Conservation (phyloP, 2,329 filamentous ascomycete species). For the Hymenoscyphus infarciens region DNA sequence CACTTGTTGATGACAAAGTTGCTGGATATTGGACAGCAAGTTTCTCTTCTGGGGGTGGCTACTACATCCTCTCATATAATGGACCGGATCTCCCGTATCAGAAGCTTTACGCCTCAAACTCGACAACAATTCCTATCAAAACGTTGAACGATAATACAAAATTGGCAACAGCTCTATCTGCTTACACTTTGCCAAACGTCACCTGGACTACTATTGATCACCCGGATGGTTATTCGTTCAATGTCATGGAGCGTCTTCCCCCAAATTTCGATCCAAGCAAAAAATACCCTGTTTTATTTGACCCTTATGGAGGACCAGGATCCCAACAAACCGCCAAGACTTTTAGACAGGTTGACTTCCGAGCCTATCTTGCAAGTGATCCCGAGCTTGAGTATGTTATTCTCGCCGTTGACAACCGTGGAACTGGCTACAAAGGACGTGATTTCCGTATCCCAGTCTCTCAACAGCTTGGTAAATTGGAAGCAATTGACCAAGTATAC, state of each 20-base stretch:
- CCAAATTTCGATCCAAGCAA: slow-evolving; percentile 59
- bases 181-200: slow-evolving; percentile 61
- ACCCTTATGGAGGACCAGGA: slow-evolving; percentile 64
- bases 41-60: slow-evolving; percentile 49
- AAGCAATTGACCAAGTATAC: slow-evolving; percentile 65
- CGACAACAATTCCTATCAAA: slow-evolving; percentile 49
- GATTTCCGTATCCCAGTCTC: slow-evolving; percentile 57
- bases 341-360: slow-evolving; percentile 55
- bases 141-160: slow-evolving; percentile 58
- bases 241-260: slow-evolving; percentile 63
- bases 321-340: slow-evolving; percentile 58
- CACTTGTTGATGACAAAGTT: slow-evolving; percentile 59
- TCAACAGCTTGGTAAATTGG: slow-evolving; percentile 57
- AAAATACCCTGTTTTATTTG: slow-evolving; percentile 65
- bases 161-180: slow-evolving; percentile 51
- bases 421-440: slow-evolving; percentile 62
- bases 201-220: slow-evolving; percentile 59
- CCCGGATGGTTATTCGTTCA: slow-evolving; percentile 57
- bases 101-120: slow-evolving; percentile 58
- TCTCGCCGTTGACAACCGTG: slow-evolving; percentile 66
- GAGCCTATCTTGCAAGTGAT: slow-evolving; percentile 62
- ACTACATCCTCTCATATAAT: slow-evolving; percentile 62
- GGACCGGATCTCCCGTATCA: slow-evolving; percentile 68
- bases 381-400: slow-evolving; percentile 64
- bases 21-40: slow-evolving; percentile 61